Conservation (phyloP, 306 rosid genomes). For the Lathyrus aphaca region DNA sequence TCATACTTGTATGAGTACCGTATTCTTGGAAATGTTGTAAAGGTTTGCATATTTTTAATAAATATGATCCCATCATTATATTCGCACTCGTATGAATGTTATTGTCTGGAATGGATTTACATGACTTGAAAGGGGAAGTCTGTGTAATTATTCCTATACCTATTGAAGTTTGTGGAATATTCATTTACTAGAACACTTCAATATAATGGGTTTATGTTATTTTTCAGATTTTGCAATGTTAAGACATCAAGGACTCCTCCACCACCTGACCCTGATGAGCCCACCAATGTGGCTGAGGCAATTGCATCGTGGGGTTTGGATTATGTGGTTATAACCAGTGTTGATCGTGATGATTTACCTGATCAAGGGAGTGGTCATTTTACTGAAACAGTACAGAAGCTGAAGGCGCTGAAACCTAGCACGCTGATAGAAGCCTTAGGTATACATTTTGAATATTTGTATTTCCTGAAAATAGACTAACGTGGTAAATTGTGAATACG, state of each 20-base stretch:
- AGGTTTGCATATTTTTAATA: neutral
- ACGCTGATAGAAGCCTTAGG: slow-evolving; percentile 95
- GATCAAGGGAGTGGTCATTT: slow-evolving; percentile 99
- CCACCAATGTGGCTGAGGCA: slow-evolving; percentile 98
- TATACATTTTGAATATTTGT: slow-evolving; percentile 42
- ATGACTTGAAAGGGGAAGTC: neutral
- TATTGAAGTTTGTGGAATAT: slow-evolving; percentile 5
- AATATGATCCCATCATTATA: neutral
- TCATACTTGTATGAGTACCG: neutral
- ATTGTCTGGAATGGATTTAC: neutral
- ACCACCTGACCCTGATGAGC: slow-evolving; percentile 92
- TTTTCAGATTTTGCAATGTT: slow-evolving; percentile 89
- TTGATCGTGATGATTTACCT: slow-evolving; percentile 92
- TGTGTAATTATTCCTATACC: neutral
- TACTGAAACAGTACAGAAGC: slow-evolving; percentile 87
- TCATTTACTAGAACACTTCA: slow-evolving; percentile 16
- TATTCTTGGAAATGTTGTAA: neutral
- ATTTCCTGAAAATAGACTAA: slow-evolving; percentile 25
- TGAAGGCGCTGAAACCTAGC: slow-evolving; percentile 85
- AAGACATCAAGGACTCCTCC: slow-evolving; percentile 97
- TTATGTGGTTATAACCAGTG: slow-evolving; percentile 97
- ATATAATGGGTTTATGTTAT: slow-evolving; percentile 22
- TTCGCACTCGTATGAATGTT: neutral
- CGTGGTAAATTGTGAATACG: neutral
- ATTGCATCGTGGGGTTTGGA: slow-evolving; percentile 99